A percentile compares a stretch with the other conserved stretches of the same genome.
Evolutionary conservation across 768 basidiomycete genomes (phyloP).

Genomic region (Trametes maxima): DNA sequence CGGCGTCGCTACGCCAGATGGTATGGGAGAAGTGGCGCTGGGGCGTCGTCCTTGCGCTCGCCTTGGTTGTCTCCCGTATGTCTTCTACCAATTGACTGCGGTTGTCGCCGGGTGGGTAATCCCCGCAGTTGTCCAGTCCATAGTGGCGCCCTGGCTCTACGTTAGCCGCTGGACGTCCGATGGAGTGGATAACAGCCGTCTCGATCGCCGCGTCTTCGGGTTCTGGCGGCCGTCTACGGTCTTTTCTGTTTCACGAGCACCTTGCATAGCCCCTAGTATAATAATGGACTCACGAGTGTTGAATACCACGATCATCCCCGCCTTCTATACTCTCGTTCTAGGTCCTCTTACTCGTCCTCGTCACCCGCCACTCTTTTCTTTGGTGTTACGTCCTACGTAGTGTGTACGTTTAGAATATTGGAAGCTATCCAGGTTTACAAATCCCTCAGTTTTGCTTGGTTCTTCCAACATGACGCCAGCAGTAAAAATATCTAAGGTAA

Average conservation of each 20-base stretch:
- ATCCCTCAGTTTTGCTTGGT: too few relatives aligned
- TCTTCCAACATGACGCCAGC: too few relatives aligned
- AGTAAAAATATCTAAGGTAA: too few relatives aligned
- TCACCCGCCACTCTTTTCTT: neutral
- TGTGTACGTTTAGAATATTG: conserved; percentile 5
- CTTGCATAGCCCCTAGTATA: neutral
- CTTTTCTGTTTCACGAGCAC: neutral
- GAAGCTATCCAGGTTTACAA: too few relatives aligned
- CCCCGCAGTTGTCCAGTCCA: neutral
- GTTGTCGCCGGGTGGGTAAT: neutral
- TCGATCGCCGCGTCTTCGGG: neutral
- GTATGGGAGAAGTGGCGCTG: conserved; percentile 87
- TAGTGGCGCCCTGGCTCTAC: neutral
- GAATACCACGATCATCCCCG: neutral
- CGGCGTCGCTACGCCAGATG: conserved; percentile 62
- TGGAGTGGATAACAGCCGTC: neutral
- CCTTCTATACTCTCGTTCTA: neutral
- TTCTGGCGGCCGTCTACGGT: neutral
- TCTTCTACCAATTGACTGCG: conserved; percentile 46
- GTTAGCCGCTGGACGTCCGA: neutral
- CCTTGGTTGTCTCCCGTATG: conserved; percentile 75
- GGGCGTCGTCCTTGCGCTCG: conserved; percentile 76
- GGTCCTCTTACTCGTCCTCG: neutral
- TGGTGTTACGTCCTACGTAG: neutral
- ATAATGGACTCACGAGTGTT: neutral